Base-by-base conservation (phyloP, 2,329 filamentous ascomycete genomes). In the Sarocladium strictum region DNA sequence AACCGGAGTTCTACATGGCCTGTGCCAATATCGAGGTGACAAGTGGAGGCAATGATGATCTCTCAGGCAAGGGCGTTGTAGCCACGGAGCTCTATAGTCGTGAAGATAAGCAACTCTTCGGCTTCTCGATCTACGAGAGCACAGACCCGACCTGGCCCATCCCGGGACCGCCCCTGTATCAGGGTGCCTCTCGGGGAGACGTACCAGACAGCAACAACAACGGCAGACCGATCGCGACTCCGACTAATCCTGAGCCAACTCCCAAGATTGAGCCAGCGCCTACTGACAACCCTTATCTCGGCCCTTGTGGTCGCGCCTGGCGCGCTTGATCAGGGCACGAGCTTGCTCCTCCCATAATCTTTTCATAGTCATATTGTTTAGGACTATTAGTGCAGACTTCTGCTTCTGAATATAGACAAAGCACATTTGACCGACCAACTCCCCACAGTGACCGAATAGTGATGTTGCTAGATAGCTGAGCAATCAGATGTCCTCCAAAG, bases 21-120 rank as follows among this genome's bases (percentile, higher is more conserved):
- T 79, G 83, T 63, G 69, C 81, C 63, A 84, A 84, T 71, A 65
- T 85, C 55, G 72, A 81, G 59, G 70, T 85, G 54, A 77, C 75
- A 29, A 78, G 79, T 37, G 67, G 68, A 23, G 77, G 79, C 29
- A 74, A 75, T 53, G 75, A 72, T 52, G 66, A 69, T 10, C 67
- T 65, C 21, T 65, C 67, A 21, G 23, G 21, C 11, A 60, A 59
- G 11, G 66, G 65, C 41, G 66, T 69, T 32, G 58, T 67, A 15
- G 67, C 62, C 24, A 62, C 64, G 23, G 54, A 65, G 54, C 62
- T 68, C 9, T 63, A 68, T 60, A 63, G 55, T 41, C 54, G 58
- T 37, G 61, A 63, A 23, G 57, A 62, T 15, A 35, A 51, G 27
- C 60, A 66, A 41, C 56, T 68, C 47, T 68, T 68, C 54, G 60